Percentiles rank a stretch among this genome's conserved stretches.
Conservation (phyloP, 129 eudicot species). For the Calendula officinalis region DNA sequence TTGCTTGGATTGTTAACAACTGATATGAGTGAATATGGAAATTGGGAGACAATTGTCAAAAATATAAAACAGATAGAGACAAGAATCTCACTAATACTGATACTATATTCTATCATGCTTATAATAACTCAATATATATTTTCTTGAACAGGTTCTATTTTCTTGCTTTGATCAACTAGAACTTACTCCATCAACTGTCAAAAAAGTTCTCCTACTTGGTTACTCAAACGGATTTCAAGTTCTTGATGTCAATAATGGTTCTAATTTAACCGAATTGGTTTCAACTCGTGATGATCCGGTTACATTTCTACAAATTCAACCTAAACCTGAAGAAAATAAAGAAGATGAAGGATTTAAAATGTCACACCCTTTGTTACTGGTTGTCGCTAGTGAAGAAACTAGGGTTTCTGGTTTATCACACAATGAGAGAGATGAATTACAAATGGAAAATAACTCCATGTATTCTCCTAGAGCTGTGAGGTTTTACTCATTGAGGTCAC, state of each 20-base stretch:
- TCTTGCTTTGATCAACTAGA: constrained; percentile 90
- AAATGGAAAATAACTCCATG: constrained; percentile 36
- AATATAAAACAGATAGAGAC: neutral
- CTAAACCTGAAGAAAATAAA: constrained; percentile 55
- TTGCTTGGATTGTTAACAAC: constrained; percentile 1
- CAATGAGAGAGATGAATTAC: constrained; percentile 61
- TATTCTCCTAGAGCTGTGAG: constrained; percentile 74
- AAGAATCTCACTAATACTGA: too few relatives aligned
- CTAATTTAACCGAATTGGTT: constrained; percentile 72
- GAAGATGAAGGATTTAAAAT: constrained; percentile 59
- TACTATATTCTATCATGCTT: neutral
- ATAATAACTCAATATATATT: neutral
- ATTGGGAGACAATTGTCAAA: neutral
- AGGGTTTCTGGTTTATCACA: constrained; percentile 39
- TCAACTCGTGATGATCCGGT: constrained; percentile 90
- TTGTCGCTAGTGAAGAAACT: constrained; percentile 82
- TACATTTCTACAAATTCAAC: constrained; percentile 88
- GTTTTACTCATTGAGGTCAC: constrained; percentile 83
- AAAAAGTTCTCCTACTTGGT: constrained; percentile 83
- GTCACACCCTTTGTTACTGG: constrained; percentile 84
- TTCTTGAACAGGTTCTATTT: constrained; percentile 72
- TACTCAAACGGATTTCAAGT: constrained; percentile 94
- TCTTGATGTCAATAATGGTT: constrained; percentile 89
- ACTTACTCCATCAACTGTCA: constrained; percentile 48
- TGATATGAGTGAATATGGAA: constrained; percentile 14